Evolutionary conservation across 352 stramenopile genomes (phyloP), one percentile per base, ranked within the genome.

Genomic region (Phytophthora citrophthora): DNA sequence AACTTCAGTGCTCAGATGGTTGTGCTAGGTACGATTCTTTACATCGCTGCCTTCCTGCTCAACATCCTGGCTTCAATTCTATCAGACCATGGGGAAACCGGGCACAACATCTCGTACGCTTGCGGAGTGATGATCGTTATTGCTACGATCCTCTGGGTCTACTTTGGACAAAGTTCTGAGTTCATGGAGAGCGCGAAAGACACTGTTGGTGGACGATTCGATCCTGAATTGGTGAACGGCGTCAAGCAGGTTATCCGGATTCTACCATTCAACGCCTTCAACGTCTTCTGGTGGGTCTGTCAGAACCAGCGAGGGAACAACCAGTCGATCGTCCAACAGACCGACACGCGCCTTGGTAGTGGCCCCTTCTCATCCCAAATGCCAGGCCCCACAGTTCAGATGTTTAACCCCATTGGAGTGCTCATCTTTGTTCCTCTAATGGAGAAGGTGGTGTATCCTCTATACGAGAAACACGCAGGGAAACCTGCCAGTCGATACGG

Each of bases 241-340:
- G 71, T 83, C 53, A 89, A 88, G 74, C 62, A 73, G 29, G 65
- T 89, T 10, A 64, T 89, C 31, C 55, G 55, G 7, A 64, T 64
- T 32, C 38, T 64, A 3, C 56, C 56, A n/a, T 64, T 64, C 56
- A 64, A 75, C 24, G 70, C 78, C 5, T 90, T 82, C 66, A 87
- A 70, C 16, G 74, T 90, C 48, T 75, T 90, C 50, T 90, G 76
- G 70, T 70, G 81, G 43, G 71, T 76, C 10, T 76, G 70, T 16
- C 81, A 88, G 58, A 80, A 88, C 65, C 81, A 90, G 61, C 73
- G 69, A 5, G 78, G 71, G 61, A 90, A 90, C 72, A 86, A 86
- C 66, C 81, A 88, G 55, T 70, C 75, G 10, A 90, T 90, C 64
- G 77, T 80, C 1, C 78, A 90, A 60, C 81, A 90, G 58, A 83